Percentiles rank a stretch among this genome's conserved stretches.
Conservation (phyloP, 345 rosid genomes). For the Abelmoschus esculentus region DNA sequence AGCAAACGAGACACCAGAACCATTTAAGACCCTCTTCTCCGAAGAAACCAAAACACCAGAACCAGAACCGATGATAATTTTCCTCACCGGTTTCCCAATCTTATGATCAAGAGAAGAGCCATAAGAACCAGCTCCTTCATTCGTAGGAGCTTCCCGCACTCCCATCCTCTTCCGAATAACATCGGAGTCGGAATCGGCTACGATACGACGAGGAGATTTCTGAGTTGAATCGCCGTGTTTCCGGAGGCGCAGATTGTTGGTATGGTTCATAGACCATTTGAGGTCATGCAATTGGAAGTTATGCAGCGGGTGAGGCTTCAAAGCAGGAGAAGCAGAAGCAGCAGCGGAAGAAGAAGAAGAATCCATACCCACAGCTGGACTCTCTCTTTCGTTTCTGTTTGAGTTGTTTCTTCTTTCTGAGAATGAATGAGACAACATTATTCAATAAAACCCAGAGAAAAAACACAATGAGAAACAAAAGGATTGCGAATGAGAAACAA, state of each 20-base stretch:
- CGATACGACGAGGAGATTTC: constrained; percentile 1
- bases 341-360: constrained; percentile 15
- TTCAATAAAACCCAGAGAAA: neutral
- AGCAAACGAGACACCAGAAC: no score
- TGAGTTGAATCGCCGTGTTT: constrained; percentile 18
- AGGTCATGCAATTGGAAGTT: constrained; percentile 57
- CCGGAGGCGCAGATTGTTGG: constrained; percentile 35
- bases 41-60: no score
- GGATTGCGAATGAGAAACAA: no score
- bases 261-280: constrained; percentile 46
- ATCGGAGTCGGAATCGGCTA: constrained; percentile 16
- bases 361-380: constrained; percentile 3
- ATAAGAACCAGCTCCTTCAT: constrained; percentile 14
- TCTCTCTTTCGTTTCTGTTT: neutral
- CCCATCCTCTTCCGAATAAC: constrained; percentile 21
- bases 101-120: constrained; percentile 18
- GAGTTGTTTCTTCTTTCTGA: neutral
- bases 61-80: constrained; percentile 2
- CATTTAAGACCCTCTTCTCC: constrained; percentile 10
- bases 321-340: constrained; percentile 37
- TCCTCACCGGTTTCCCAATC: constrained; percentile 21
- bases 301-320: constrained; percentile 57
- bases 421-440: constrained; percentile 9
- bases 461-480: neutral
- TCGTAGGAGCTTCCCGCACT: constrained; percentile 9